phyloP scores from a whole-genome alignment of 2,329 filamentous ascomycete genomes.

The Paracoccidioides lutzii region DNA sequence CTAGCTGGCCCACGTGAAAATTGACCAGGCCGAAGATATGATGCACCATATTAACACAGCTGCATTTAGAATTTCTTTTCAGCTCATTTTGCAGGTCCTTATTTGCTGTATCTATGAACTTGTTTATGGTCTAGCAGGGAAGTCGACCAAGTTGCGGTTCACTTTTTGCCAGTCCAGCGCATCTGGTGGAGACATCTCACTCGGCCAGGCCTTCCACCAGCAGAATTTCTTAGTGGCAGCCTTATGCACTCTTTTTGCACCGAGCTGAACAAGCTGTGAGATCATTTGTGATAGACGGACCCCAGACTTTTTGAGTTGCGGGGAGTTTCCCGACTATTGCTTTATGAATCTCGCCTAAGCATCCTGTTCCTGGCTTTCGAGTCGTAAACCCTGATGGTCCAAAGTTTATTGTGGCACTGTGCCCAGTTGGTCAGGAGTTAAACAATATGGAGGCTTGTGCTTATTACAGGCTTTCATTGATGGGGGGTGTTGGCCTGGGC shows the following conservation, averaged over 20 bases:
- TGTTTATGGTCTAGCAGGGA: neutral
- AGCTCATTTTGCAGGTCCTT: neutral
- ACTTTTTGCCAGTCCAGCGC: neutral
- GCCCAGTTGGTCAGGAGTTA: neutral
- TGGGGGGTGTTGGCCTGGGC: neutral
- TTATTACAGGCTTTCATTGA: neutral
- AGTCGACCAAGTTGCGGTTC: neutral
- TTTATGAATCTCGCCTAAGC: conserved; percentile 4
- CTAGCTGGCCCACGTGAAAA: neutral
- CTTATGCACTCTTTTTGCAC: neutral
- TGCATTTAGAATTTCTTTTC: neutral
- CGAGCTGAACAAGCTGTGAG: neutral
- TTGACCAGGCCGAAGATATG: neutral
- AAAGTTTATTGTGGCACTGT: neutral
- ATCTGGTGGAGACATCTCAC: neutral
- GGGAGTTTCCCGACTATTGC: neutral
- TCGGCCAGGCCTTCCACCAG: neutral
- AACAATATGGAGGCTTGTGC: neutral
- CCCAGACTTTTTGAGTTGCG: neutral
- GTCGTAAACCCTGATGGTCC: neutral
- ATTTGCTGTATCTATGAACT: neutral
- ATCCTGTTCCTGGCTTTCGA: conserved; percentile 6
- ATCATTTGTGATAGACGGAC: neutral
- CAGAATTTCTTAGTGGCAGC: neutral
- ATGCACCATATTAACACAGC: neutral